These are phyloP conservation scores for Xylaria telfairii DNA, from an alignment of 495 filamentous ascomycete species.

Conservation along the genomic window DNA sequence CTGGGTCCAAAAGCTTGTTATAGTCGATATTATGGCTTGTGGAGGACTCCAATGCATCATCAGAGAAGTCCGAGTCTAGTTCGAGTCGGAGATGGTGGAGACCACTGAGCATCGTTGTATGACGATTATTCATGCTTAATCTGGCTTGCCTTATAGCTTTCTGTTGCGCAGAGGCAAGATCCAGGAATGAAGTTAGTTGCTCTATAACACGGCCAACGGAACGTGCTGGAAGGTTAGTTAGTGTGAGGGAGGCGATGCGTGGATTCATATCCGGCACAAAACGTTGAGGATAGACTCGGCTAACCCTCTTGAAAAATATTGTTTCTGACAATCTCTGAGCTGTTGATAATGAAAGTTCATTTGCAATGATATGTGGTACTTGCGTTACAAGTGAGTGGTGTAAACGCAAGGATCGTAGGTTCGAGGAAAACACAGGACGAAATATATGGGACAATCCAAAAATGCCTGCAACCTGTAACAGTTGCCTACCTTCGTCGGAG, in stretches of 20 bases:
- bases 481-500: slow-evolving; percentile 10
- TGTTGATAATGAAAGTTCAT: slow-evolving; percentile 31
- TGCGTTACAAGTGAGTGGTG: slow-evolving; percentile 58
- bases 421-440: slow-evolving; percentile 51
- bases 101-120: slow-evolving; percentile 41
- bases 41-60: slow-evolving; percentile 32
- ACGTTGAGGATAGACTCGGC: slow-evolving; percentile 47
- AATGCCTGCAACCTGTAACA: slow-evolving; percentile 40
- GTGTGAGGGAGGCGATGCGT: slow-evolving; percentile 45
- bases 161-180: slow-evolving; percentile 49
- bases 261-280: slow-evolving; percentile 55
- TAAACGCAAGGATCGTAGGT: slow-evolving; percentile 50
- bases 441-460: slow-evolving; percentile 48
- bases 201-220: slow-evolving; percentile 48
- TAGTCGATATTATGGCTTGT: slow-evolving; percentile 32
- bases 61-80: slow-evolving; percentile 43
- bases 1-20: slow-evolving; percentile 37
- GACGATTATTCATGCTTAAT: slow-evolving; percentile 19
- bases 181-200: slow-evolving; percentile 44
- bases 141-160: slow-evolving; percentile 35
- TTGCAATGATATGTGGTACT: slow-evolving; percentile 39
- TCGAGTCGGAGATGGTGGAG: slow-evolving; percentile 52
- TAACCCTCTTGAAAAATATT: slow-evolving; percentile 41
- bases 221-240: slow-evolving; percentile 49
- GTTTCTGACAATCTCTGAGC: slow-evolving; percentile 47